Conservation (phyloP, 2,329 filamentous ascomycete genomes). For the Aspergillus candidus region DNA sequence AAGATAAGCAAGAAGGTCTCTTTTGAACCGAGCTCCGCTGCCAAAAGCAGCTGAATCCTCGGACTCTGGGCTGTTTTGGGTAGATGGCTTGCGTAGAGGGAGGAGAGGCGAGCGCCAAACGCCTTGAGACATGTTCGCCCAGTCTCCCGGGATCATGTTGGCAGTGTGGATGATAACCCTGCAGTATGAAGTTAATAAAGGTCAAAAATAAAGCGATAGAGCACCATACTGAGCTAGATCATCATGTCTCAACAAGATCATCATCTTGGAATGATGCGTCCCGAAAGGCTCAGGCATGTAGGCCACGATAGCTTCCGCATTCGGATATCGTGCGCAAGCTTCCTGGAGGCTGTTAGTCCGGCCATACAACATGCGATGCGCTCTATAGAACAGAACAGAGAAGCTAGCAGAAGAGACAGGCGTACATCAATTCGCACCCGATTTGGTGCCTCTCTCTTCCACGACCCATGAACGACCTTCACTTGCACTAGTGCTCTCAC, state of each 20-base stretch:
- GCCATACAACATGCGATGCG: too few species aligned
- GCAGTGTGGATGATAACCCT: slow-evolving; percentile 76
- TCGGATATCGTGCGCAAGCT: slow-evolving; percentile 55
- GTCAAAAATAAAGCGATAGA: not conserved
- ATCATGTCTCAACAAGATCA: slow-evolving; percentile 74
- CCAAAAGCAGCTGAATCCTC: slow-evolving; percentile 41
- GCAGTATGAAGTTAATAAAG: slow-evolving; percentile 1
- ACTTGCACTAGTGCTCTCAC: slow-evolving; percentile 48
- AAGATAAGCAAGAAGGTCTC: slow-evolving; percentile 68
- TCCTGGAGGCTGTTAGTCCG: slow-evolving; percentile 42
- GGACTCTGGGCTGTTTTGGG: not conserved
- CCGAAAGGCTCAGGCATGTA: slow-evolving; percentile 80
- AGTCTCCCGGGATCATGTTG: slow-evolving; percentile 84
- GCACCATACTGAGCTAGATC: slow-evolving; percentile 57
- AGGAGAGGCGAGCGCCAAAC: slow-evolving; percentile 72
- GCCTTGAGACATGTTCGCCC: slow-evolving; percentile 81
- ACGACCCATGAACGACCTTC: slow-evolving; percentile 59
- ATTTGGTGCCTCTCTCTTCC: slow-evolving; percentile 61
- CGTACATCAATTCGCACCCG: slow-evolving; percentile 53
- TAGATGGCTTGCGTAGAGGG: slow-evolving; percentile 37
- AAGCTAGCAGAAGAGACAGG: not conserved
- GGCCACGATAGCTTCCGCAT: slow-evolving; percentile 65
- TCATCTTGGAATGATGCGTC: slow-evolving; percentile 83
- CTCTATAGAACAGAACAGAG: not conserved
- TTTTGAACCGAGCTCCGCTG: slow-evolving; percentile 65